Evolutionary conservation across 2,329 filamentous ascomycete genomes (phyloP).

Genomic region (Cladorrhinum sp.): DNA sequence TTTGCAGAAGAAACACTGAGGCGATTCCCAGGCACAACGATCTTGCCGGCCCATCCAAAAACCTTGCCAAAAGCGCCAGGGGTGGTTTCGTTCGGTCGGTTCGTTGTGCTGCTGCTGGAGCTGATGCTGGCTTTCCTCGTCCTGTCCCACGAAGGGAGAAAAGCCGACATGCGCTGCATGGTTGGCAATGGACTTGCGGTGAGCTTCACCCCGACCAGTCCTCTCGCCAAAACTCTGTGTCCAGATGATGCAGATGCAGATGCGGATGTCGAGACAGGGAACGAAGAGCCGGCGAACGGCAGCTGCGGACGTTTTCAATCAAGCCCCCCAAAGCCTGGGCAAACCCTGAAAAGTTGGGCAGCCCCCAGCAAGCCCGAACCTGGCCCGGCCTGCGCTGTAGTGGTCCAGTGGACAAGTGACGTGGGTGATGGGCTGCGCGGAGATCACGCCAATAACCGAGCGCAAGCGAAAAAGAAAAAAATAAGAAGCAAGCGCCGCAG

Average conservation of each 20-base stretch:
- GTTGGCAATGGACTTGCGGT: slow-evolving; percentile 14
- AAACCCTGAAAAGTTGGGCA: slow-evolving; percentile 7
- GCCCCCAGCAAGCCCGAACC: slow-evolving; percentile 1
- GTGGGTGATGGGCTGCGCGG: slow-evolving; percentile 16
- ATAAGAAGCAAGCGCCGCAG: too few relatives aligned
- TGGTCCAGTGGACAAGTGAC: slow-evolving; percentile 13
- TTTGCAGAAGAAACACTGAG: slow-evolving; percentile 20
- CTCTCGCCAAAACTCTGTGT: slow-evolving; percentile 5
- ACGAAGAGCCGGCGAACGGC: background rate
- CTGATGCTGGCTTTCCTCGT: slow-evolving; percentile 24
- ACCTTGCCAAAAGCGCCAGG: slow-evolving; percentile 29
- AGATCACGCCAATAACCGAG: slow-evolving; percentile 20
- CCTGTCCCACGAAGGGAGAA: slow-evolving; percentile 41
- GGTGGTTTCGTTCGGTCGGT: slow-evolving; percentile 11
- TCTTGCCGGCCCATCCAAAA: slow-evolving; percentile 34
- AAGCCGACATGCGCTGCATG: slow-evolving; percentile 47
- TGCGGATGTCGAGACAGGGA: background rate
- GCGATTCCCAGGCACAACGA: slow-evolving; percentile 23
- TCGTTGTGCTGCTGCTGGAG: slow-evolving; percentile 14
- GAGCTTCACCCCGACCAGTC: slow-evolving; percentile 6
- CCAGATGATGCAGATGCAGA: background rate
- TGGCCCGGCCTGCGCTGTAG: background rate
- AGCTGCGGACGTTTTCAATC: slow-evolving; percentile 6
- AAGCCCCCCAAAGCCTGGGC: background rate
- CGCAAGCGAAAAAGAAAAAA: slow-evolving; percentile 7